These are phyloP conservation scores for Juglanconis juglandina DNA, from an alignment of 2,329 filamentous ascomycete species.

Conservation along the genomic window DNA sequence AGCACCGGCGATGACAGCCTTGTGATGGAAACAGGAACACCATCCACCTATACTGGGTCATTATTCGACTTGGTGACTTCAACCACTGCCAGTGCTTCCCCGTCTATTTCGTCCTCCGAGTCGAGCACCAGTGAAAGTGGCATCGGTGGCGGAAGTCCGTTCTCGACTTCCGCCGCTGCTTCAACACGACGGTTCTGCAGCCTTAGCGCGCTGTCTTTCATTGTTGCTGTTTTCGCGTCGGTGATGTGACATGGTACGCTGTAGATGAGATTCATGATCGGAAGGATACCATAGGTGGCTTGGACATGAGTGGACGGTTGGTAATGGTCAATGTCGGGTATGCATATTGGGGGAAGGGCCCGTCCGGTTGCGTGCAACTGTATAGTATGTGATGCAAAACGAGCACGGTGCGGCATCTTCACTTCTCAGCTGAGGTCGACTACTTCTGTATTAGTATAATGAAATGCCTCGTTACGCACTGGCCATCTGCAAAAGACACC, in stretches of 20 bases:
- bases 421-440: too few relatives aligned
- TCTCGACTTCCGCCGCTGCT: background rate
- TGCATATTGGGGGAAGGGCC: too few relatives aligned
- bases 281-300: background rate
- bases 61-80: conserved; percentile 7
- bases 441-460: too few relatives aligned
- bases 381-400: too few relatives aligned
- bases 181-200: background rate
- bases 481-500: too few relatives aligned
- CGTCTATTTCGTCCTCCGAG: background rate
- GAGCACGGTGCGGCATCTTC: too few relatives aligned
- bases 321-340: too few relatives aligned
- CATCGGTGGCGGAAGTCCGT: conserved; percentile 11
- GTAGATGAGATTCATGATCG: background rate
- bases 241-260: background rate
- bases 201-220: background rate
- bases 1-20: conserved; percentile 6
- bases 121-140: background rate
- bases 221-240: background rate
- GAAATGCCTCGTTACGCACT: too few relatives aligned
- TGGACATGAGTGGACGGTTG: background rate
- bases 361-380: too few relatives aligned
- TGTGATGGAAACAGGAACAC: conserved; percentile 10
- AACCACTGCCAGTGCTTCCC: background rate
- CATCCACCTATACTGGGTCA: background rate